phyloP scores from a whole-genome alignment of 305 asterid genomes.

The Stenogyne calaminthoides region DNA sequence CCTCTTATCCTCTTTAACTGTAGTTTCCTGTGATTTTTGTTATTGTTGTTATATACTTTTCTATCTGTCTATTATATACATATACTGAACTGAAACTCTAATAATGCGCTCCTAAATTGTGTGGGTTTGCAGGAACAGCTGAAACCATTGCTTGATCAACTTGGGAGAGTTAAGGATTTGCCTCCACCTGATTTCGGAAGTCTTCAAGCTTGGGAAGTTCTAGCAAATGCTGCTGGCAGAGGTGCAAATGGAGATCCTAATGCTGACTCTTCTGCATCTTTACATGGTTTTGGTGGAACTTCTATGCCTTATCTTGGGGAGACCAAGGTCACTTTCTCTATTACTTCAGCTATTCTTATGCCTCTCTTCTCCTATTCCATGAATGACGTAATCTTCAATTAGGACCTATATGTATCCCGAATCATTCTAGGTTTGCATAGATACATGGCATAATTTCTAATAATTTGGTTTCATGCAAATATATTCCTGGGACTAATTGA shows the following conservation, averaged over 20 bases:
- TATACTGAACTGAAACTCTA: neutral
- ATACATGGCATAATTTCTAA: neutral
- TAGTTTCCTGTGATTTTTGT: neutral
- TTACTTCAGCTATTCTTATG: neutral
- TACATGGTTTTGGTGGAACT: slow-evolving; percentile 74
- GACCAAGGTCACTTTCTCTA: slow-evolving; percentile 59
- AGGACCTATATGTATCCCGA: slow-evolving; percentile 20
- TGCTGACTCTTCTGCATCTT: slow-evolving; percentile 60
- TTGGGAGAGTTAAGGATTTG: slow-evolving; percentile 86
- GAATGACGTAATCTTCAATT: neutral
- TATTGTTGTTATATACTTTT: neutral
- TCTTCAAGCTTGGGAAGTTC: slow-evolving; percentile 91
- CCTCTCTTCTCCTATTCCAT: slow-evolving; percentile 2
- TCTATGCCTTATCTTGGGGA: slow-evolving; percentile 95
- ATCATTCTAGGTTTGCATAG: slow-evolving; percentile 9
- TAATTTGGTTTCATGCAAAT: slow-evolving; percentile 29
- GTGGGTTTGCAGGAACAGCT: slow-evolving; percentile 63
- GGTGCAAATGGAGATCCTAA: slow-evolving; percentile 65
- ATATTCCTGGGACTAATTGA: slow-evolving; percentile 12
- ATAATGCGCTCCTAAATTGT: slow-evolving; percentile 8
- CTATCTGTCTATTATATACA: neutral
- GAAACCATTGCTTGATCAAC: slow-evolving; percentile 82
- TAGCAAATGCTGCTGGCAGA: slow-evolving; percentile 66
- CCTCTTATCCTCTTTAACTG: neutral
- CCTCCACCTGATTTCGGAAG: slow-evolving; percentile 82